These are phyloP conservation scores for Erythrophleum ivorense DNA, from an alignment of 331 rosid species.

Conservation along the genomic window DNA sequence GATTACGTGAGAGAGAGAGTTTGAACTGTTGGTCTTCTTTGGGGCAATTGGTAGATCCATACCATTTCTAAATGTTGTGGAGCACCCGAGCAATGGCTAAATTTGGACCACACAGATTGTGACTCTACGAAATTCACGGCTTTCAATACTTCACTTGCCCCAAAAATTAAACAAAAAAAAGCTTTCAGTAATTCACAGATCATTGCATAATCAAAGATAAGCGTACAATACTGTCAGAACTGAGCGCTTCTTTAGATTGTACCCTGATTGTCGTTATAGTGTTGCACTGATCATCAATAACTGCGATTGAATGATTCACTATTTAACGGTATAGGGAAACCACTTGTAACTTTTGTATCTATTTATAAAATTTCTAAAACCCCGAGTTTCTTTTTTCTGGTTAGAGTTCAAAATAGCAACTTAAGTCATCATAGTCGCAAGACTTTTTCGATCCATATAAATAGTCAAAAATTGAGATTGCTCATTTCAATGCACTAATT, in stretches of 20 bases:
- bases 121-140: background rate
- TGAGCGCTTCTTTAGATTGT: background rate
- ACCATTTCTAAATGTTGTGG: slow-evolving; percentile 28
- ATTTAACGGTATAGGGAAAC: background rate
- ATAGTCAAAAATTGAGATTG: background rate
- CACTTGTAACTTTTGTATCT: background rate
- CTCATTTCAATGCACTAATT: background rate
- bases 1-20: background rate
- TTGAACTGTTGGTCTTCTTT: slow-evolving; percentile 19
- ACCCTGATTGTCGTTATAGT: slow-evolving; percentile 22
- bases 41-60: slow-evolving; percentile 47
- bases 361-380: slow-evolving; percentile 16
- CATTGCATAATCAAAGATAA: slow-evolving; percentile 36
- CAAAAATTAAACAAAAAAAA: too few species aligned
- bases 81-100: slow-evolving; percentile 25
- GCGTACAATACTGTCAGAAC: slow-evolving; percentile 33
- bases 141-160: background rate
- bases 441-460: background rate
- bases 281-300: background rate
- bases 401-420: slow-evolving; percentile 13
- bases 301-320: background rate
- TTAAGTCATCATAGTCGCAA: background rate
- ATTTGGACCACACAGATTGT: slow-evolving; percentile 26
- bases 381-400: slow-evolving; percentile 30
- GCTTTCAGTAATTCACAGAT: background rate